Conservation (phyloP, 2,329 filamentous ascomycete species). For the Arthrobotrys musiformis region DNA sequence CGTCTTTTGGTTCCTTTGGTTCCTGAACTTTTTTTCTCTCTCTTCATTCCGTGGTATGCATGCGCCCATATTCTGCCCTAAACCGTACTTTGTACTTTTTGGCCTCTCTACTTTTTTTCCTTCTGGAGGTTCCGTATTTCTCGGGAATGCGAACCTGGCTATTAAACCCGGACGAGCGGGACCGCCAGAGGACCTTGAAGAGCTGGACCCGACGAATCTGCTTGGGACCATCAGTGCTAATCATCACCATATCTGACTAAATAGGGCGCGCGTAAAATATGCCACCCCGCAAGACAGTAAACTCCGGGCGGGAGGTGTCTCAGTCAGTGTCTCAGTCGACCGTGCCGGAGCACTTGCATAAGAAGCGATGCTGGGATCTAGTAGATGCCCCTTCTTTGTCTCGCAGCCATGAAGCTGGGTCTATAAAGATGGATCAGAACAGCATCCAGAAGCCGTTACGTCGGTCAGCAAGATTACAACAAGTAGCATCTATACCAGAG, state of each 20-base stretch:
- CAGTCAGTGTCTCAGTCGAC: conserved; percentile 43
- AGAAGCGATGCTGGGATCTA: conserved; percentile 49
- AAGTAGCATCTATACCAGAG: conserved; percentile 23
- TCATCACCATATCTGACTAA: conserved; percentile 44
- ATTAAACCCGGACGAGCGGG: conserved; percentile 21
- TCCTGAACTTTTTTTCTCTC: conserved; percentile 10
- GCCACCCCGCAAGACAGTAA: conserved; percentile 49
- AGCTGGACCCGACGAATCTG: conserved; percentile 26
- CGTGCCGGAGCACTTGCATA: conserved; percentile 35
- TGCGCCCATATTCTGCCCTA: conserved; percentile 14
- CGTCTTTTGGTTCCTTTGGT: too few species aligned
- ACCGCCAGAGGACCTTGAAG: not conserved
- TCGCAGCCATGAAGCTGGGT: not conserved
- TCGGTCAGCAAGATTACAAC: conserved; percentile 50
- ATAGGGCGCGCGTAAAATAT: conserved; percentile 42
- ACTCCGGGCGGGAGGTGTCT: conserved; percentile 48
- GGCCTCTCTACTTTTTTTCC: conserved; percentile 4
- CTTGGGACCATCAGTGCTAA: conserved; percentile 32
- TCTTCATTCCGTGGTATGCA: conserved; percentile 44
- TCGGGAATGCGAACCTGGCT: conserved; percentile 32
- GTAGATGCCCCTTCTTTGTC: conserved; percentile 11
- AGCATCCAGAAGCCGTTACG: conserved; percentile 42
- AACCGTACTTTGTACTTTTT: not conserved
- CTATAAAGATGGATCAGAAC: conserved; percentile 53
- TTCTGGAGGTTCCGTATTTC: conserved; percentile 19